These are phyloP conservation scores for Pythium pyrilobum DNA, from an alignment of 352 stramenopile genomes.

Conservation along the genomic window DNA sequence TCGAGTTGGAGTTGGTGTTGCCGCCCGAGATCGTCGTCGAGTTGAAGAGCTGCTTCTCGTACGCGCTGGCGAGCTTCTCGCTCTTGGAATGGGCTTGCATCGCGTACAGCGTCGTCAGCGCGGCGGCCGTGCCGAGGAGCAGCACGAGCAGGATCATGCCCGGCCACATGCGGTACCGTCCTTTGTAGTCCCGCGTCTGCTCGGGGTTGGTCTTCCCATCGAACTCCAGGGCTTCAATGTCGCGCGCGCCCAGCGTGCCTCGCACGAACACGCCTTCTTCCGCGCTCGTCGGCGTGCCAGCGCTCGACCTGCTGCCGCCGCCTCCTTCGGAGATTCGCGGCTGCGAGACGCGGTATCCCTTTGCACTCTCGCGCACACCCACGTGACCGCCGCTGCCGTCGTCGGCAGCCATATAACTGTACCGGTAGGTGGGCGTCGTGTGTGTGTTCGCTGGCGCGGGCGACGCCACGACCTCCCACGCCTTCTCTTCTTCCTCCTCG, in stretches of 20 bases:
- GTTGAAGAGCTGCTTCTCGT: conserved; percentile 17
- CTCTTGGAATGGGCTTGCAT: conserved; percentile 16
- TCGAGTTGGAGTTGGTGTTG: not conserved
- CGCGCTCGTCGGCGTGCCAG: conserved; percentile 1
- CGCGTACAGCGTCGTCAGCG: conserved; percentile 21
- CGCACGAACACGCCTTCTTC: conserved; percentile 29
- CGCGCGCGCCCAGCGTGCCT: conserved; percentile 38
- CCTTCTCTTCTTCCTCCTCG: conserved; percentile 11
- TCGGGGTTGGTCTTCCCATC: conserved; percentile 11
- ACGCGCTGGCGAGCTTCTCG: conserved; percentile 4
- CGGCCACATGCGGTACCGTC: conserved; percentile 31
- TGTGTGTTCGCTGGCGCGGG: not conserved
- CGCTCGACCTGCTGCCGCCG: not conserved
- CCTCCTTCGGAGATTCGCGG: not conserved
- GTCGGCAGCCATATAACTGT: conserved; percentile 15
- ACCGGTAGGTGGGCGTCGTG: conserved; percentile 9
- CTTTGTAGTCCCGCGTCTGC: conserved; percentile 36
- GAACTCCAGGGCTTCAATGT: conserved; percentile 34
- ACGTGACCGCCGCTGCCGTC: not conserved
- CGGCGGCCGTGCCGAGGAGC: conserved; percentile 1
- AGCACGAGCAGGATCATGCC: conserved; percentile 21
- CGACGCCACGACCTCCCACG: conserved; percentile 5
- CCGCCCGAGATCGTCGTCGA: conserved; percentile 16
- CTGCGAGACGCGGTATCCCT: not conserved
- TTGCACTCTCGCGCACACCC: not conserved